Conservation (phyloP, 495 filamentous ascomycete species). For the Talaromyces ruber region DNA sequence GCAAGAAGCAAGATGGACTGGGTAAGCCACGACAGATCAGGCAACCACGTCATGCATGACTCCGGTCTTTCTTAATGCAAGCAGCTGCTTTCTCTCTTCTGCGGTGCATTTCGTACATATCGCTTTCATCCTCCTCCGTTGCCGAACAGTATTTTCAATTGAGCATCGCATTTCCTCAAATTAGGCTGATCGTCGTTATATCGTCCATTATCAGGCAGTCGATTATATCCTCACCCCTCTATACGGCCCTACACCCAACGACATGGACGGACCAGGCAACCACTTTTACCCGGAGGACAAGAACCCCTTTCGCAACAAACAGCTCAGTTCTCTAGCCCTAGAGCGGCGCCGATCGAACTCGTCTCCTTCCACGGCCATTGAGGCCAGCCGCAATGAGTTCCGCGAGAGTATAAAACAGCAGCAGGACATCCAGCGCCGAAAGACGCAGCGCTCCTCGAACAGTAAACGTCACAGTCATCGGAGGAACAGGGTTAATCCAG, state of each 20-base stretch:
- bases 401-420: slow-evolving; percentile 10
- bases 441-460: slow-evolving; percentile 12
- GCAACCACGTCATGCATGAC: slow-evolving; percentile 2
- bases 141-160: background rate
- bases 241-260: background rate
- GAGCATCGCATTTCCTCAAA: background rate
- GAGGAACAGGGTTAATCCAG: slow-evolving; percentile 48
- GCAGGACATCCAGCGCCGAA: slow-evolving; percentile 21
- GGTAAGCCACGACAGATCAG: background rate
- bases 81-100: background rate
- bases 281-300: slow-evolving; percentile 1
- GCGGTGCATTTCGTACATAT: background rate
- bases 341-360: slow-evolving; percentile 22
- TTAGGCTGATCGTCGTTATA: background rate
- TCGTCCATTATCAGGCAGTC: background rate
- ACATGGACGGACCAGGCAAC: slow-evolving; percentile 5
- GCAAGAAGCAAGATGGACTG: background rate
- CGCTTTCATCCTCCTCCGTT: background rate
- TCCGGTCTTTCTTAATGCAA: background rate
- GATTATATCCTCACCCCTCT: slow-evolving; percentile 4
- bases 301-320: slow-evolving; percentile 3
- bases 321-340: slow-evolving; percentile 7
- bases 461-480: slow-evolving; percentile 12
- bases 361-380: slow-evolving; percentile 18
- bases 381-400: slow-evolving; percentile 5